These are phyloP conservation scores for Ophiosphaerella narmari DNA, from an alignment of 2,329 filamentous ascomycete species.

Conservation along the genomic window DNA sequence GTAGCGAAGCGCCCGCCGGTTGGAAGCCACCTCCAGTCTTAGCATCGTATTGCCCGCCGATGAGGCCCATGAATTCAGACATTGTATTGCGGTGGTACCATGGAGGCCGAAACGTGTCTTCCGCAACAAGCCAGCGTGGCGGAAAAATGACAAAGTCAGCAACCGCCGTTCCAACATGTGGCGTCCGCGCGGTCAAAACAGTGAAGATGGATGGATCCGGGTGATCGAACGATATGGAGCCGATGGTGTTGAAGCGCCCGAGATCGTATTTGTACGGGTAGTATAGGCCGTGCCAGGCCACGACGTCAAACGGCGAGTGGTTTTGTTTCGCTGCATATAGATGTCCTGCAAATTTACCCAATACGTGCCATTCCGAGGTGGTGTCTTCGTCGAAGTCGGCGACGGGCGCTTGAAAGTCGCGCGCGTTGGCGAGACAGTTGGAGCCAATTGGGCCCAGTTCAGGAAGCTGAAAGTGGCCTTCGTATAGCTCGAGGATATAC, in stretches of 20 bases:
- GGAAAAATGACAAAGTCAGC: constrained; percentile 77
- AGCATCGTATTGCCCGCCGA: constrained; percentile 66
- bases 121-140: constrained; percentile 70
- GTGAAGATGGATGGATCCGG: constrained; percentile 70
- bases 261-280: constrained; percentile 64
- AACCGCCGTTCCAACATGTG: constrained; percentile 59
- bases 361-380: constrained; percentile 60
- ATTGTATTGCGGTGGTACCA: constrained; percentile 75
- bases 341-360: constrained; percentile 66
- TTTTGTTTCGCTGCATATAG: constrained; percentile 65
- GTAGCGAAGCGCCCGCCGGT: constrained; percentile 66
- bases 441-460: constrained; percentile 70
- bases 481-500: constrained; percentile 70
- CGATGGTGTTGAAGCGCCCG: constrained; percentile 62
- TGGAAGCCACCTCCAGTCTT: constrained; percentile 63
- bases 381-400: constrained; percentile 63
- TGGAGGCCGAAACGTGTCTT: constrained; percentile 72
- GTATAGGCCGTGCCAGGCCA: constrained; percentile 74
- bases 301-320: constrained; percentile 72
- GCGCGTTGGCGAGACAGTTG: constrained; percentile 67
- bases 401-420: constrained; percentile 68
- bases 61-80: constrained; percentile 71
- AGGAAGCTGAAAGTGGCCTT: constrained; percentile 67
- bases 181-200: constrained; percentile 66
- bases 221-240: constrained; percentile 65